Evolutionary conservation across 1,139 yeast genomes (phyloP).

Genomic region (Nakaseomyces nivariensis): DNA sequence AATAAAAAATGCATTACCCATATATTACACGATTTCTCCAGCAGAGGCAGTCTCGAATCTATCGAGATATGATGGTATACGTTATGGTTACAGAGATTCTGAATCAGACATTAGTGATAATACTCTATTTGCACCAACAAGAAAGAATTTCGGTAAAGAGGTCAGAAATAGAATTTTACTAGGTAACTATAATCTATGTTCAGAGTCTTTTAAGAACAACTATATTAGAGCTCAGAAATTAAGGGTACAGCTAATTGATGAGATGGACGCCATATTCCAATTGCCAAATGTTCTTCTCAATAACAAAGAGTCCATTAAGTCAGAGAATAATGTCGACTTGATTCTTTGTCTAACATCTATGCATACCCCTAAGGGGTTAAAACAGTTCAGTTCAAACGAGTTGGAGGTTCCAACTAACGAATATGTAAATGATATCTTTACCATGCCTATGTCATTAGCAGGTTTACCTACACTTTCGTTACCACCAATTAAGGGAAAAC

Average conservation of each 20-base stretch:
- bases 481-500: slow-evolving; percentile 39
- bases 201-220: slow-evolving; percentile 64
- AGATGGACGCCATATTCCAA: slow-evolving; percentile 56
- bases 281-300: slow-evolving; percentile 38
- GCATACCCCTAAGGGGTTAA: slow-evolving; percentile 45
- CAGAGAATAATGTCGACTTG: slow-evolving; percentile 48
- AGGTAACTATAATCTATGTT: slow-evolving; percentile 78
- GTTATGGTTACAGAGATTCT: slow-evolving; percentile 57
- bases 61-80: slow-evolving; percentile 79
- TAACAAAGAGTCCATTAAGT: slow-evolving; percentile 8
- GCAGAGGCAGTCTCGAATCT: slow-evolving; percentile 93
- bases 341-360: slow-evolving; percentile 66
- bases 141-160: slow-evolving; percentile 64
- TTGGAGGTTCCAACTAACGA: slow-evolving; percentile 45
- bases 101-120: slow-evolving; percentile 31
- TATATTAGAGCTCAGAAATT: slow-evolving; percentile 66
- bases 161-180: slow-evolving; percentile 73
- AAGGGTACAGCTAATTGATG: slow-evolving; percentile 49
- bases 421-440: slow-evolving; percentile 72
- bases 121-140: slow-evolving; percentile 43
- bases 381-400: slow-evolving; percentile 32
- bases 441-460: slow-evolving; percentile 85
- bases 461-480: slow-evolving; percentile 80
- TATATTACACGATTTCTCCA: slow-evolving; percentile 80
- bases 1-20: slow-evolving; percentile 57